Evolutionary conservation across 2,329 filamentous ascomycete genomes (phyloP).

Genomic region (Fusarium lateritium): DNA sequence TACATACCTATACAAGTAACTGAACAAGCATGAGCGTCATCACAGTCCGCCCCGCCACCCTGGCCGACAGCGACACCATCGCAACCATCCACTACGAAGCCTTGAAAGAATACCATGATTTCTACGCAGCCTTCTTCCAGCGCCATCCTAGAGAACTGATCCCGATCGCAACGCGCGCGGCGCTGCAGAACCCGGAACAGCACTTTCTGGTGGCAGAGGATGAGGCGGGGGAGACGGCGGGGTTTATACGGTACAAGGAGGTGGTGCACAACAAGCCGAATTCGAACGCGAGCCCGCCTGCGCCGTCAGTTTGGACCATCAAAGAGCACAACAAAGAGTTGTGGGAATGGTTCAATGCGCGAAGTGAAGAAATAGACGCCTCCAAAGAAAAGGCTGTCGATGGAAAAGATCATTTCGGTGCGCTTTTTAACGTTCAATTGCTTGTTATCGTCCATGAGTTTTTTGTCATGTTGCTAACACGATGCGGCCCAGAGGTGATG

Average conservation of each 20-base stretch:
- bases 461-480: background rate
- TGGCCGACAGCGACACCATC: conserved; percentile 38
- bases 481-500: conserved; percentile 30
- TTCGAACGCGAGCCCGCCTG: conserved; percentile 14
- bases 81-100: conserved; percentile 39
- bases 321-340: conserved; percentile 43
- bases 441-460: background rate
- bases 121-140: conserved; percentile 44
- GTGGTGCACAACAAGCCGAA: conserved; percentile 14
- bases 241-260: conserved; percentile 41
- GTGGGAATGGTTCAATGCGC: conserved; percentile 38
- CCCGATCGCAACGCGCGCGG: conserved; percentile 26
- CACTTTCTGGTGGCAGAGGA: conserved; percentile 37
- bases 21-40: conserved; percentile 21
- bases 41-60: conserved; percentile 38
- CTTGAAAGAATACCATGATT: conserved; percentile 37
- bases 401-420: conserved; percentile 39
- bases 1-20: background rate
- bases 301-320: conserved; percentile 12
- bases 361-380: conserved; percentile 37
- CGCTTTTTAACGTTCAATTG: conserved; percentile 10
- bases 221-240: conserved; percentile 27
- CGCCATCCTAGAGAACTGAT: conserved; percentile 38
- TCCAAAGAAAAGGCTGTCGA: conserved; percentile 33
- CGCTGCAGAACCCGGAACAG: conserved; percentile 31